Conservation (phyloP, 345 rosid species). For the Salix koriyanagi region DNA sequence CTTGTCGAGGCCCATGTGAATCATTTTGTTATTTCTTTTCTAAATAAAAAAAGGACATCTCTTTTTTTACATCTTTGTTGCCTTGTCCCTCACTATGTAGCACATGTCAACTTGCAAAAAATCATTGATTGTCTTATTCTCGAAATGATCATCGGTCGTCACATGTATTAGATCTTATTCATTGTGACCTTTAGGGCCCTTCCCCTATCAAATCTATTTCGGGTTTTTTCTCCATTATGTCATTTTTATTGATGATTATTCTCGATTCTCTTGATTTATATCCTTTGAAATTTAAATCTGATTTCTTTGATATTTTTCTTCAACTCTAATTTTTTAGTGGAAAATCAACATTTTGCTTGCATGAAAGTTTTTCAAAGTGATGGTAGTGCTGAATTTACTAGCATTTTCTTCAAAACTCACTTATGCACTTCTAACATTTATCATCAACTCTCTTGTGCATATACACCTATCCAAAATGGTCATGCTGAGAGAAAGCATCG, state of each 20-base stretch:
- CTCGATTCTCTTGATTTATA: background rate
- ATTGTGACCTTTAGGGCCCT: background rate
- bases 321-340: background rate
- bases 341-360: background rate
- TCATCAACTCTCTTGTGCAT: background rate
- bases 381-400: background rate
- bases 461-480: background rate
- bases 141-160: background rate
- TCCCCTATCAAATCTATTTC: background rate
- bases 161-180: background rate
- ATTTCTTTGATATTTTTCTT: background rate
- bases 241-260: background rate
- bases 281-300: background rate
- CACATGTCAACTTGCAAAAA: slow-evolving; percentile 1
- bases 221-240: background rate
- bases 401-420: background rate
- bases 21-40: background rate
- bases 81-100: background rate
- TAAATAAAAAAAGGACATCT: background rate
- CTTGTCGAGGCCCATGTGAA: background rate
- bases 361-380: slow-evolving; percentile 5
- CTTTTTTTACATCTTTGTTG: slow-evolving; percentile 3
- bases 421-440: background rate
- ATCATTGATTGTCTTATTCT: background rate
- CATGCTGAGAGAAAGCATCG: background rate